phyloP scores from a whole-genome alignment of 2,329 filamentous ascomycete species.

The Fusarium caatingaense region DNA sequence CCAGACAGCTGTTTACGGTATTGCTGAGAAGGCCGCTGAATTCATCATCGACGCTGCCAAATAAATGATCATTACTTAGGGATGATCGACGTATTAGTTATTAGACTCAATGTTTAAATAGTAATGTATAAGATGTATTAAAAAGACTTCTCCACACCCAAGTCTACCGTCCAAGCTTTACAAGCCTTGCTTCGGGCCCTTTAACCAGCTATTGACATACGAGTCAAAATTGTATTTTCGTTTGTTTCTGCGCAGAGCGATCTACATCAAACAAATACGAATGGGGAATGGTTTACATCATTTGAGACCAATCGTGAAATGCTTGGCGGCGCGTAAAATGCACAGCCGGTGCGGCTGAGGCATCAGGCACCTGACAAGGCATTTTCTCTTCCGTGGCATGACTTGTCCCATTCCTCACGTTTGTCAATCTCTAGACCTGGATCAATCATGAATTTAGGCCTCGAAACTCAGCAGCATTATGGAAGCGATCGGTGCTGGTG shows the following conservation, averaged over 20 bases:
- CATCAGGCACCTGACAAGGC: background rate
- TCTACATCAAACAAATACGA: background rate
- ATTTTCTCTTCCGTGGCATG: background rate
- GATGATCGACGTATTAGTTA: background rate
- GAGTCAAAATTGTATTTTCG: background rate
- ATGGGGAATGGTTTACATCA: background rate
- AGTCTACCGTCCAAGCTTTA: background rate
- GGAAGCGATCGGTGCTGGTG: background rate
- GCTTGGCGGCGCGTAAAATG: background rate
- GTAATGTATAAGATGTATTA: background rate
- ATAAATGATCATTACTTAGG: background rate
- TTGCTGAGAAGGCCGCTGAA: constrained; percentile 59
- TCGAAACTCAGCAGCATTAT: background rate
- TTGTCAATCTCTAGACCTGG: background rate
- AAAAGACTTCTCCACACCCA: background rate
- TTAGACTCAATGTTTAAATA: background rate
- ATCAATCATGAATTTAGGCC: background rate
- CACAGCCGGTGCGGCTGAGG: background rate
- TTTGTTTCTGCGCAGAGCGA: background rate
- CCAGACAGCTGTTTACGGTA: constrained; percentile 64
- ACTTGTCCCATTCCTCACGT: background rate
- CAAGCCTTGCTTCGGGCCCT: background rate
- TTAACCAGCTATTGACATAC: background rate
- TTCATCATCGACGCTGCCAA: constrained; percentile 39
- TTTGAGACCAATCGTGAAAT: background rate